Conservation (phyloP, 1,139 yeast genomes). For the Arxiozyma slooffiae region DNA sequence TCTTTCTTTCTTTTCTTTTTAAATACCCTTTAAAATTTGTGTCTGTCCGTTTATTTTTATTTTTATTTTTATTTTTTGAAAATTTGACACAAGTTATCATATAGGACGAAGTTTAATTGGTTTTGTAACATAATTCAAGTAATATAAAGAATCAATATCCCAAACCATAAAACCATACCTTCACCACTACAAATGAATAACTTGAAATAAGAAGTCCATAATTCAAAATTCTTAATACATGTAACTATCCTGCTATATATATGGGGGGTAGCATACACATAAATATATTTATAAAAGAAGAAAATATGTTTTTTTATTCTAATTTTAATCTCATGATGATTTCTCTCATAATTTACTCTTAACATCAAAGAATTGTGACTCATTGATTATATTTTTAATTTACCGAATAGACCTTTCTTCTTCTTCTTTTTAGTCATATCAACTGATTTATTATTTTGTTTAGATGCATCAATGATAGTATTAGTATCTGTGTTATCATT, state of each 20-base stretch:
- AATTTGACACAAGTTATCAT: not conserved
- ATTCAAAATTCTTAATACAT: too few species aligned
- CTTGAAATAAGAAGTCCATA: not conserved
- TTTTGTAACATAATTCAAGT: too few species aligned
- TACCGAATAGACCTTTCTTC: slow-evolving; percentile 6
- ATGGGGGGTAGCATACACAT: not conserved
- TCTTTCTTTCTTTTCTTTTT: too few species aligned
- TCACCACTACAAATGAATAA: not conserved
- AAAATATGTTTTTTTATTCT: too few species aligned
- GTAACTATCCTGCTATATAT: not conserved
- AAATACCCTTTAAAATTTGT: not conserved
- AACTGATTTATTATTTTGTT: not conserved
- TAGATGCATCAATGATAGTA: not conserved
- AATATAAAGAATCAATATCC: too few species aligned
- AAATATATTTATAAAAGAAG: too few species aligned
- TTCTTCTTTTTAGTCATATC: slow-evolving; percentile 2
- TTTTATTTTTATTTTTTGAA: too few species aligned
- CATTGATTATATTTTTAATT: slow-evolving; percentile 1
- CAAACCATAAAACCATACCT: too few species aligned
- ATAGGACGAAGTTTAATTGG: not conserved
- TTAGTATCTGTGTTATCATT: not conserved
- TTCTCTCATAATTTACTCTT: too few species aligned
- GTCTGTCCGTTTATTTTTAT: too few species aligned
- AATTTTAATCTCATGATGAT: not conserved
- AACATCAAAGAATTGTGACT: too few species aligned